phyloP scores from a whole-genome alignment of 257 asterid genomes.

The Lantana camara region DNA sequence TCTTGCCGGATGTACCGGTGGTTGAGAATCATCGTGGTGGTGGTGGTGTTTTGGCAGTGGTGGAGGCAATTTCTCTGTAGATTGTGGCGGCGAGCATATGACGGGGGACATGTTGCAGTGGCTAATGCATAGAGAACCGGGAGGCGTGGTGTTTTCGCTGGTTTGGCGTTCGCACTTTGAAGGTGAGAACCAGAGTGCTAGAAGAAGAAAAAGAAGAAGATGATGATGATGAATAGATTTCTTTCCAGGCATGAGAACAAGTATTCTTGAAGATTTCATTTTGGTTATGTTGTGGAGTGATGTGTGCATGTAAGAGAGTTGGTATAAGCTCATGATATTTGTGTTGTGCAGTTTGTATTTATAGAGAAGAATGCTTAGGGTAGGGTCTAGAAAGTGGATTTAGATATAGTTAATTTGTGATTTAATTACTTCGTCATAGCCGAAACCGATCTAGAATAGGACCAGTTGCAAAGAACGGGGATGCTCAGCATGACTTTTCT shows the following conservation, averaged over 20 bases:
- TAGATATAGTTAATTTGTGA: too few relatives aligned
- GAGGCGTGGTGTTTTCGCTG: background rate
- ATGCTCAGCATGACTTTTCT: too few relatives aligned
- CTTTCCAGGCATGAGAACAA: slow-evolving; percentile 9
- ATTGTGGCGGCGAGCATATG: slow-evolving; percentile 26
- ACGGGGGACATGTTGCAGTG: slow-evolving; percentile 34
- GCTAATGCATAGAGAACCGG: slow-evolving; percentile 22
- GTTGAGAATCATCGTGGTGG: slow-evolving; percentile 26
- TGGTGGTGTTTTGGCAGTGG: slow-evolving; percentile 9
- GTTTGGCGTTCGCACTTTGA: slow-evolving; percentile 16
- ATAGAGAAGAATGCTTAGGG: slow-evolving; percentile 14
- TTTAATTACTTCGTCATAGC: too few relatives aligned
- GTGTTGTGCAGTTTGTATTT: slow-evolving; percentile 3
- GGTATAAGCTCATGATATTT: slow-evolving; percentile 2
- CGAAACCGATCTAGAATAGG: too few relatives aligned
- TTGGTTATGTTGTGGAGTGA: background rate
- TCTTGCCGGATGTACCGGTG: slow-evolving; percentile 1
- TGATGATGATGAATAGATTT: background rate
- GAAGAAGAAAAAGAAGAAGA: slow-evolving; percentile 17
- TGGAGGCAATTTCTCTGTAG: background rate
- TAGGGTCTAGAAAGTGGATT: slow-evolving; percentile 16
- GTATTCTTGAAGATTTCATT: slow-evolving; percentile 20
- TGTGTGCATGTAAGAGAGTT: background rate
- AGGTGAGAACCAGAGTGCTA: slow-evolving; percentile 20
- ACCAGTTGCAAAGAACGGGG: too few relatives aligned